A percentile compares a stretch with the other conserved stretches of the same genome.
These are phyloP conservation scores for Sporothrix mexicana DNA, from an alignment of 2,329 filamentous ascomycete species.

Conservation along the genomic window DNA sequence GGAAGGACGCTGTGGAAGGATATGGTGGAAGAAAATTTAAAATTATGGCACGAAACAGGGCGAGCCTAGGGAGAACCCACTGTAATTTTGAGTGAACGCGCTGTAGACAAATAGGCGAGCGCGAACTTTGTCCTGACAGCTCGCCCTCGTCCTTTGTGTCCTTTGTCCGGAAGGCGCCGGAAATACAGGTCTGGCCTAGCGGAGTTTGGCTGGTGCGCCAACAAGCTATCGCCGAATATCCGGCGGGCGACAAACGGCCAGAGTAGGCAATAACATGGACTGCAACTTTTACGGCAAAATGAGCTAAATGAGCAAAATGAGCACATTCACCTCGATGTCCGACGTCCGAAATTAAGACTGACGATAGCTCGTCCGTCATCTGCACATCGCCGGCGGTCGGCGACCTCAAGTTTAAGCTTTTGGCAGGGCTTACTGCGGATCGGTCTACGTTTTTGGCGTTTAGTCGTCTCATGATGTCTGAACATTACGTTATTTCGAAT, in stretches of 20 bases:
- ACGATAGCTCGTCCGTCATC: background rate
- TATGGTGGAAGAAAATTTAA: no score
- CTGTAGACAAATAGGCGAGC: conserved; percentile 2
- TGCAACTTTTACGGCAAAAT: background rate
- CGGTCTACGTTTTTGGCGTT: background rate
- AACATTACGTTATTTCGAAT: background rate
- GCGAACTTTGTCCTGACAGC: background rate
- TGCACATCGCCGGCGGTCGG: conserved; percentile 8
- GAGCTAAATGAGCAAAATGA: background rate
- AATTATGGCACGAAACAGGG: background rate
- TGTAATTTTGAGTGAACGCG: background rate
- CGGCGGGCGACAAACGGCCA: background rate
- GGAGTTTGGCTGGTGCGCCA: background rate
- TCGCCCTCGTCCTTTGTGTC: background rate
- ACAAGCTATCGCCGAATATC: conserved; percentile 15
- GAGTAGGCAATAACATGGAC: background rate
- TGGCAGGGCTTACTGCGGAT: background rate
- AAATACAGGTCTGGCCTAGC: conserved; percentile 6
- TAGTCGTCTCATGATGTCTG: conserved; percentile 2
- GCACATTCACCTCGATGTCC: no score
- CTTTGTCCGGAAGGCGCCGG: background rate
- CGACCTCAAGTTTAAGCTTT: background rate
- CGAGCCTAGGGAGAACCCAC: background rate
- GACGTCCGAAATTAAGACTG: background rate
- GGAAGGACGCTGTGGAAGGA: background rate